Base-by-base conservation (phyloP, 106 monocot genomes). In the Cymbidium sinense region DNA sequence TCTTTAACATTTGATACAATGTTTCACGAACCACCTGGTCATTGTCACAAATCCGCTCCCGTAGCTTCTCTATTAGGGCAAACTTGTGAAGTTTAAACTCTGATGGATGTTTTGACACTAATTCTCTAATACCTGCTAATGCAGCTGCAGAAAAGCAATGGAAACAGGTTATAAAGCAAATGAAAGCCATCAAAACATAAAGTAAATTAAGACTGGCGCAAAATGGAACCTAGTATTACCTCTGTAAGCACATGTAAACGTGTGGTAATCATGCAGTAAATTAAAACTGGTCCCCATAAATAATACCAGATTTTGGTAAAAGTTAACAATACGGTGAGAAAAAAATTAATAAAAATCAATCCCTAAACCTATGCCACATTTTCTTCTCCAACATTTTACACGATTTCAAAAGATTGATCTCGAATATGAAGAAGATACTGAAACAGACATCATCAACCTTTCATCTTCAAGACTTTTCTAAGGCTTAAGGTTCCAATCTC, bases 21-120 rank as follows among this genome's bases (percentile, higher is more conserved):
- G 84, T 82, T 70, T 94, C 95, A 13, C 95, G 88, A 70, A 99
- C 90, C 39, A 80, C 70, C 77, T 84, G 87, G 76, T 99, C 95
- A 79, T 23, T 82, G 51, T 99, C 99, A 79, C 90, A 91, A 28
- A 99, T 87, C 12, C 95, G 88, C 61, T 95, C 91, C 20, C 90
- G 82, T 18, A 99, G 58, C 87, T 93, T 99, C 84, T 99, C 92
- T 75, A 95, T 81, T 28, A 95, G 83, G 13, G 77, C 64, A 39
- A 89, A 37, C 52, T 86, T 89, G 79, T 95, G 99, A 33, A 88
- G 61, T 76, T 94, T 94, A 65, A 99, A 83, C 87, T 99, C 92
- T 28, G 83, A 88, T 36, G 88, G 92, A 82, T 92, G 71, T 55
- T 93, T 94, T 28, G 85, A n/a, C 29, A 93, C 33, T 62, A 95